Percentiles rank a stretch among this genome's conserved stretches.
These are phyloP conservation scores for Vitis rotundifolia DNA, from an alignment of 164 flowering plant genomes.

Conservation along the genomic window DNA sequence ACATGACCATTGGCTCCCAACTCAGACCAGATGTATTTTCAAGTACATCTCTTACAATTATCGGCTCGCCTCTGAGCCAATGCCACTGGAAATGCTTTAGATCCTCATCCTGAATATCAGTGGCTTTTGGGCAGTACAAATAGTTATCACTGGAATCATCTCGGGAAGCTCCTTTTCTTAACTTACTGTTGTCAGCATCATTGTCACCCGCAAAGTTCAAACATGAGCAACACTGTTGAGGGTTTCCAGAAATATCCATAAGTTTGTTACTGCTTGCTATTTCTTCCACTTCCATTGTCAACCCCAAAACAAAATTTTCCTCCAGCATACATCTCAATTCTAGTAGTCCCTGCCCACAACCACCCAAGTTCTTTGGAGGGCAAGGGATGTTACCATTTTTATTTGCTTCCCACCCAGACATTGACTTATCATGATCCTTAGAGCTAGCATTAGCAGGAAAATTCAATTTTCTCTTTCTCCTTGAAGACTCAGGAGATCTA, in stretches of 20 bases:
- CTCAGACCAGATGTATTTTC: slow-evolving; percentile 71
- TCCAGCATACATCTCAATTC: slow-evolving; percentile 34
- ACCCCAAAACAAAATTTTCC: slow-evolving; percentile 32
- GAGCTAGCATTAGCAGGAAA: slow-evolving; percentile 4
- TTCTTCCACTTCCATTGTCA: slow-evolving; percentile 54
- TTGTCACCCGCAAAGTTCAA: slow-evolving; percentile 18
- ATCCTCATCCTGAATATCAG: slow-evolving; percentile 44
- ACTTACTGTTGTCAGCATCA: slow-evolving; percentile 7
- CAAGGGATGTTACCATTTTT: slow-evolving; percentile 57
- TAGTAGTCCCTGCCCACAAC: slow-evolving; percentile 48
- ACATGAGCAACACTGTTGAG: slow-evolving; percentile 41
- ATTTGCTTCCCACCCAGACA: slow-evolving; percentile 38
- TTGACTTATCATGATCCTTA: slow-evolving; percentile 2
- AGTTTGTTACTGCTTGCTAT: slow-evolving; percentile 16
- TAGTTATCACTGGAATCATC: slow-evolving; percentile 55
- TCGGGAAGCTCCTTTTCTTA: slow-evolving; percentile 67
- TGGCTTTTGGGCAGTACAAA: slow-evolving; percentile 67
- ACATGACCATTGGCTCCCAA: slow-evolving; percentile 99
- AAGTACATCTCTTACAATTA: slow-evolving; percentile 76
- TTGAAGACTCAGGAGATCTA: not conserved
- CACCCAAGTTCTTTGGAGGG: slow-evolving; percentile 40
- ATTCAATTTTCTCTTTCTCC: not conserved
- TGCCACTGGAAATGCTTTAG: slow-evolving; percentile 82
- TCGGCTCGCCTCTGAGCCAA: slow-evolving; percentile 87
- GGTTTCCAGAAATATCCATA: slow-evolving; percentile 13